Conservation (phyloP, 2,329 filamentous ascomycete species). For the Colletotrichum viniferum region DNA sequence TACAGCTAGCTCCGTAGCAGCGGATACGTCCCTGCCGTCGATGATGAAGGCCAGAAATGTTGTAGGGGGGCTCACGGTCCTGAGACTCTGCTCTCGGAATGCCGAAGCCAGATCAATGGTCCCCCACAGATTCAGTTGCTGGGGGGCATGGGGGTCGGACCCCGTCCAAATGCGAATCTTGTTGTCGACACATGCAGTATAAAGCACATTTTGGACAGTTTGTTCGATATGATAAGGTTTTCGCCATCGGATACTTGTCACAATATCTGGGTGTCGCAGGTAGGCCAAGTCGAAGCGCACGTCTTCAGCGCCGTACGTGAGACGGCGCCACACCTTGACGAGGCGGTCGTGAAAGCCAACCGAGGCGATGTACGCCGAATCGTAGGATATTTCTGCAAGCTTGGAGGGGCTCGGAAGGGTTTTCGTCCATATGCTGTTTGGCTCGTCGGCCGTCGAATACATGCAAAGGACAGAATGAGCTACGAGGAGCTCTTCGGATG, state of each 20-base stretch:
- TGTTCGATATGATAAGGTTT: constrained; percentile 78
- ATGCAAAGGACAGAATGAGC: constrained; percentile 74
- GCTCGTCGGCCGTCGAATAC: constrained; percentile 57
- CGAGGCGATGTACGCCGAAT: constrained; percentile 85
- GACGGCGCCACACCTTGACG: constrained; percentile 90
- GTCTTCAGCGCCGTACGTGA: constrained; percentile 83
- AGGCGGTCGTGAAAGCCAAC: constrained; percentile 79
- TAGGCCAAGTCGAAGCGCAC: constrained; percentile 91
- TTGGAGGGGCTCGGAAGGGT: constrained; percentile 74
- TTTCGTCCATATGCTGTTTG: constrained; percentile 74
- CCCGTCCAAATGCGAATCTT: constrained; percentile 83
- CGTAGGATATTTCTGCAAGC: constrained; percentile 81
- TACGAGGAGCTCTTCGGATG: constrained; percentile 81
- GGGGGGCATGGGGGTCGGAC: constrained; percentile 71
- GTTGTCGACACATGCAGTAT: constrained; percentile 85
- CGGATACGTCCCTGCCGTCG: constrained; percentile 78
- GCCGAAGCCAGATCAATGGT: constrained; percentile 77
- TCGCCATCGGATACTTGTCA: constrained; percentile 89
- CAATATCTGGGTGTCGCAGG: constrained; percentile 78
- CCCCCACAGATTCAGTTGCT: constrained; percentile 80
- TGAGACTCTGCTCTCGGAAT: constrained; percentile 53
- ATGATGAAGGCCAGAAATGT: constrained; percentile 70
- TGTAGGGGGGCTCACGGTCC: not conserved
- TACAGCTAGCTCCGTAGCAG: constrained; percentile 78
- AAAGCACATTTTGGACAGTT: constrained; percentile 83